Base-by-base conservation (phyloP, 2,329 filamentous ascomycete species). In the Cladosporium sp. region DNA sequence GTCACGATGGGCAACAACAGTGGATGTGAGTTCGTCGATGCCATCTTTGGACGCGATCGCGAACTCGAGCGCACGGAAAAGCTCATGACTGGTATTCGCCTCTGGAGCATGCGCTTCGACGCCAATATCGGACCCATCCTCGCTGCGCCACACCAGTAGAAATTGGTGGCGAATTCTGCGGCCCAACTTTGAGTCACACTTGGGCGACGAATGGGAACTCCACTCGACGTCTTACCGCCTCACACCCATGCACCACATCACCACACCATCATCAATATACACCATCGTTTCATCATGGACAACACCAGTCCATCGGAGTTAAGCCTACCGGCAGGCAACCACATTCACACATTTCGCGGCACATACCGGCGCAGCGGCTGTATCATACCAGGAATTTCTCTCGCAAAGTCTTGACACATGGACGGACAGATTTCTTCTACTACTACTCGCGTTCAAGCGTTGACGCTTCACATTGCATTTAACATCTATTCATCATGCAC, bases 61-160 rank as follows among this genome's bases (percentile, higher is more conserved):
- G 88, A 96, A 73, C 78, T 96, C 50, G 85, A 91, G 68, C 85
- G 85, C 70, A 96, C 92, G 2, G 89, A 96, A 76, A 88, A 87
- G 70, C 83, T 96, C 71, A 97, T 97, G 89, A 84, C 88, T 58
- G 84, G 83, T 57, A 85, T 96, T 64, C 82, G 88, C 43, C 78
- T 91, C 30, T 99, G 92, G 89, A 90, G 88, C 69, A 83, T 95
- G 72, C 86, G 92, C 41, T 99, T 96, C 70, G 90, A 96, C 64
- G 89, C 88, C 69, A 96, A 97, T 77, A 96, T 90, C 73, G 89
- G 95, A 64, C 88, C 92, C 22, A 92, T 97, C 60, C 76, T 97
- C 29, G 48, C 48, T 32, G 40, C 34, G 27, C 48, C 48, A 11
- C 40, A 42, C 27, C 19, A 36, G 38, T 50, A 50, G 47, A 40